These are phyloP conservation scores for Mucor plumbeus DNA, from an alignment of 371 early-diverging fungal species.

Conservation along the genomic window DNA sequence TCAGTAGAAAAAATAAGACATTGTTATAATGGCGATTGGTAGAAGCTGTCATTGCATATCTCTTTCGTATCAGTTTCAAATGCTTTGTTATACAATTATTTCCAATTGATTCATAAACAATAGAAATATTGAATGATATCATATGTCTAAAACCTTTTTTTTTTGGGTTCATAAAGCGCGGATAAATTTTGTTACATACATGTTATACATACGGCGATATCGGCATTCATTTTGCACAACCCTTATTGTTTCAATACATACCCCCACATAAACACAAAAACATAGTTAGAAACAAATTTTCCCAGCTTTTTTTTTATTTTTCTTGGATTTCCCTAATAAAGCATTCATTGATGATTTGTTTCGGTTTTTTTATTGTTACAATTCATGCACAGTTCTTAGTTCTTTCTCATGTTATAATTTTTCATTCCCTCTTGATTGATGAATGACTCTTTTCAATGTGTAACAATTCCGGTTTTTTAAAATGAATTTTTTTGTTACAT, in stretches of 20 bases:
- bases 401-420: neutral
- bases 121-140: neutral
- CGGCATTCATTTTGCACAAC: neutral
- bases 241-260: neutral
- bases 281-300: neutral
- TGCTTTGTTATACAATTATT: no score
- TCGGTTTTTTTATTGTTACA: neutral
- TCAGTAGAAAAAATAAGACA: no score
- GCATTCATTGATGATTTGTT: neutral
- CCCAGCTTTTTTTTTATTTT: neutral
- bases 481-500: neutral
- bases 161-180: neutral
- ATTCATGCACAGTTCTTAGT: neutral
- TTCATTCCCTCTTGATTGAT: slow-evolving; percentile 10
- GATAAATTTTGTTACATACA: neutral
- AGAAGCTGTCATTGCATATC: no score
- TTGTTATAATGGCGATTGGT: no score
- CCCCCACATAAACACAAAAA: neutral
- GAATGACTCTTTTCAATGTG: neutral
- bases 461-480: slow-evolving; percentile 11
- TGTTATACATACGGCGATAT: neutral
- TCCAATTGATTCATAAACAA: neutral
- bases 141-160: slow-evolving; percentile 5
- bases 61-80: no score
- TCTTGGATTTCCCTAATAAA: neutral